These are phyloP conservation scores for Pichia sp. DNA, from an alignment of 1,139 yeast species.

Conservation along the genomic window DNA sequence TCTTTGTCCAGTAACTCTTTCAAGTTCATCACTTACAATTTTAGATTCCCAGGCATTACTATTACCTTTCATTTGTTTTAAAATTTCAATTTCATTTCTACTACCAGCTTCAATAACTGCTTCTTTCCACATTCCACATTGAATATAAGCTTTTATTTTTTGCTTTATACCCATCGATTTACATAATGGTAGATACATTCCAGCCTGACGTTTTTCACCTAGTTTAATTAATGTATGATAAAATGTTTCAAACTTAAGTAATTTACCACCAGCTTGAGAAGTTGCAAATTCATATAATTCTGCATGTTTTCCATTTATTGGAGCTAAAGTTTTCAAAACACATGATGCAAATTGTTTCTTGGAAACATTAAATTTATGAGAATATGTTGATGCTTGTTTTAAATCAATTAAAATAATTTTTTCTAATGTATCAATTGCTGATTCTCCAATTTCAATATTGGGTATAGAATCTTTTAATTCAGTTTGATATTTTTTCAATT, in stretches of 20 bases:
- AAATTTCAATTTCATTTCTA: slow-evolving; percentile 43
- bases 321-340: slow-evolving; percentile 48
- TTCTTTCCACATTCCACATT: slow-evolving; percentile 45
- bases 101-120: slow-evolving; percentile 60
- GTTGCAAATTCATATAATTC: slow-evolving; percentile 44
- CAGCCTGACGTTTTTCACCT: slow-evolving; percentile 42
- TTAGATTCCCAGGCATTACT: slow-evolving; percentile 29
- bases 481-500: slow-evolving; percentile 16
- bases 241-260: slow-evolving; percentile 64
- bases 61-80: slow-evolving; percentile 33
- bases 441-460: slow-evolving; percentile 32
- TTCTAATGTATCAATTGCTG: slow-evolving; percentile 51
- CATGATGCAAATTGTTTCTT: slow-evolving; percentile 61
- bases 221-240: slow-evolving; percentile 46
- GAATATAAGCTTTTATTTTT: slow-evolving; percentile 44
- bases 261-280: slow-evolving; percentile 47
- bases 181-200: slow-evolving; percentile 35
- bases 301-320: slow-evolving; percentile 44
- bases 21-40: slow-evolving; percentile 29
- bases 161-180: slow-evolving; percentile 33
- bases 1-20: slow-evolving; percentile 24
- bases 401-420: slow-evolving; percentile 53
- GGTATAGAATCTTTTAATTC: slow-evolving; percentile 39
- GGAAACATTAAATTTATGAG: slow-evolving; percentile 56
- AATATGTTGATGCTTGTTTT: slow-evolving; percentile 49